Evolutionary conservation across 371 early-diverging fungal species (phyloP), one percentile per base, ranked within the genome.

Genomic region (Syncephalastrum monosporum): DNA sequence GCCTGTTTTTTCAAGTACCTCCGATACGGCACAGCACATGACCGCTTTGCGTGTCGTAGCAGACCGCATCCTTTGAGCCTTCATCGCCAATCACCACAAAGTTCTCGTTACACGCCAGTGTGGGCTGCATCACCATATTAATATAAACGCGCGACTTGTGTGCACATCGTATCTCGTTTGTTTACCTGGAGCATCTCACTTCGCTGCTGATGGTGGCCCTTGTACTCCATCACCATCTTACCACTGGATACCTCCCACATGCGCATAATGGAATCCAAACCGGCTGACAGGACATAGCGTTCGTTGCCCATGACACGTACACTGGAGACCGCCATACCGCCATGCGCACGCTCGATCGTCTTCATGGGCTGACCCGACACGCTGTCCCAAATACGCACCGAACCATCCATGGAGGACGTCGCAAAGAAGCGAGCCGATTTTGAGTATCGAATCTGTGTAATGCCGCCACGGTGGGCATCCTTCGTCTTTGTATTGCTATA

Each of bases 321-420:
- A 27, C 84, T 86, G 0, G 89, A 84, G 2, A 89, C 94, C 0
- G 87, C 74, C n/a, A 75, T 68, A 5, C 92, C 94, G 21, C 79
- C 72, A 66, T 97, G 96, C 0, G 93, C 94, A 43, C 71, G 64
- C 41, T 76, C 79, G 25, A 95, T 81, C 5, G 85, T 84, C 42
- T 82, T 81, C 38, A 87, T 77, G 57, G 88, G 90, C 23, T 80
- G 75, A 1, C 94, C 91, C 0, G 82, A 79, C 4, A 87, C 87
- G 14, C 86, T 87, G 64, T 96, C 95, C 90, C 92, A 95, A 19
- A 96, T 66, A 61, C 89, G 88, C 49, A 96, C 84, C n/a, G 85
- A 75, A 0, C 97, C 96, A 76, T 95, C 96, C 47, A 82, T 69
- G 2, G 91, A 88, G 0, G 88, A 79, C 15, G 89, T 85, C 13